Evolutionary conservation across 176 grass and related monocot genomes (phyloP).

Genomic region (Tillandsia leiboldiana): DNA sequence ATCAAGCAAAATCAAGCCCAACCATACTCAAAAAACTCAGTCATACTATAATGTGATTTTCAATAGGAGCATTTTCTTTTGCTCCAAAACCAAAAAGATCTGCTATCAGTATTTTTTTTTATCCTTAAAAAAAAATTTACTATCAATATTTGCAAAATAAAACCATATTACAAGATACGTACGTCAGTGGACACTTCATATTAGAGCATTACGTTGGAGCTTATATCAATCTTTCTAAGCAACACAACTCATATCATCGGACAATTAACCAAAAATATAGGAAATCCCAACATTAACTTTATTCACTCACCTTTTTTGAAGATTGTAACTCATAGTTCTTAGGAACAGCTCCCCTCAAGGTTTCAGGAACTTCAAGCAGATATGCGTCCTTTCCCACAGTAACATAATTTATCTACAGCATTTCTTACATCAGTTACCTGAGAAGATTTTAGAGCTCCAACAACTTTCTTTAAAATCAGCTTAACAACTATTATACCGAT

Average conservation of each 20-base stretch:
- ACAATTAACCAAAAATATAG: background rate
- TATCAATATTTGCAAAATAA: background rate
- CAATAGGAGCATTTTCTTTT: too few relatives aligned
- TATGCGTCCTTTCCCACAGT: constrained; percentile 78
- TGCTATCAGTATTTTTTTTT: too few relatives aligned
- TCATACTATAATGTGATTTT: too few relatives aligned
- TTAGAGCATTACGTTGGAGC: too few relatives aligned
- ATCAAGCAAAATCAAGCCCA: too few relatives aligned
- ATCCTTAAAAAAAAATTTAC: too few relatives aligned
- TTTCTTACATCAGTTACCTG: background rate
- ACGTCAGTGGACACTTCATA: too few relatives aligned
- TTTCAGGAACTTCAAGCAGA: constrained; percentile 78
- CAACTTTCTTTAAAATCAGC: constrained; percentile 14
- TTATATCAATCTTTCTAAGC: too few relatives aligned
- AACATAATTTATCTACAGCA: constrained; percentile 71
- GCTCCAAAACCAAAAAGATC: too few relatives aligned
- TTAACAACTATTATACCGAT: constrained; percentile 30
- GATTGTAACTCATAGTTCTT: constrained; percentile 74
- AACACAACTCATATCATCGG: background rate
- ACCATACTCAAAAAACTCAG: too few relatives aligned
- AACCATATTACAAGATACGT: background rate
- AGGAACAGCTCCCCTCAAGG: constrained; percentile 52
- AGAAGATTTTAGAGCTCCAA: background rate
- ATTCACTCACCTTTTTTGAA: constrained; percentile 58
- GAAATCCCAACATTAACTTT: background rate